Evolutionary conservation across 305 asterid genomes (phyloP).

Genomic region (Plantago coronopus): DNA sequence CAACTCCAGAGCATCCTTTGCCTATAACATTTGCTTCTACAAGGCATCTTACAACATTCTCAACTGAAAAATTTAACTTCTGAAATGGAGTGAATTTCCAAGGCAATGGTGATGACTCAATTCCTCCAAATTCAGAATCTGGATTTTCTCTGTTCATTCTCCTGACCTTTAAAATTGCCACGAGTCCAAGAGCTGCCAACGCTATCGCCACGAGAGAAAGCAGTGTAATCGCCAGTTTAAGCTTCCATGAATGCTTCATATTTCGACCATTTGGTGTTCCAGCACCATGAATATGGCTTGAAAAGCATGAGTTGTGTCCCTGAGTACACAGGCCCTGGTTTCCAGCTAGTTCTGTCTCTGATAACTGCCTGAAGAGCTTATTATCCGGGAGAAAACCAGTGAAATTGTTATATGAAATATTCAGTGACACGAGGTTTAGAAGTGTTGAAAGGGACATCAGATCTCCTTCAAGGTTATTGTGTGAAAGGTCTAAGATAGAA

Average conservation of each 20-base stretch:
- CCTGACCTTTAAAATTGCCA: slow-evolving; percentile 51
- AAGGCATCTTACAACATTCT: slow-evolving; percentile 53
- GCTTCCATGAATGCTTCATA: slow-evolving; percentile 47
- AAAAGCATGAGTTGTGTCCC: slow-evolving; percentile 66
- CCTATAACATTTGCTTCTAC: slow-evolving; percentile 76
- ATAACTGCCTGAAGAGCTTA: slow-evolving; percentile 70
- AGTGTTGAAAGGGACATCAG: slow-evolving; percentile 59
- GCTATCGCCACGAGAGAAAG: slow-evolving; percentile 41
- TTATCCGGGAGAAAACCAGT: slow-evolving; percentile 77
- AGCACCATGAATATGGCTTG: slow-evolving; percentile 25
- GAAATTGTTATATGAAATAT: slow-evolving; percentile 74
- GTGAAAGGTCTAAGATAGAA: slow-evolving; percentile 63
- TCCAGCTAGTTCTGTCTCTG: slow-evolving; percentile 53
- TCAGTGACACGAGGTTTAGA: slow-evolving; percentile 65
- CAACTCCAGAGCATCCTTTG: slow-evolving; percentile 87
- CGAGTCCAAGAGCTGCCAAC: slow-evolving; percentile 52
- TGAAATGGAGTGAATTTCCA: slow-evolving; percentile 87
- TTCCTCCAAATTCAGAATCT: slow-evolving; percentile 63
- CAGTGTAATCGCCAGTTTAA: slow-evolving; percentile 55
- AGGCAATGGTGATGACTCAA: slow-evolving; percentile 29
- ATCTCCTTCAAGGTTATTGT: slow-evolving; percentile 70
- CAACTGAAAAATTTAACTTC: slow-evolving; percentile 59
- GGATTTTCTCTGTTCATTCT: slow-evolving; percentile 41
- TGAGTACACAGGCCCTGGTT: slow-evolving; percentile 53
- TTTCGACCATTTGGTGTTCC: slow-evolving; percentile 24